Conservation (phyloP, 371 early-diverging fungal genomes). For the Lichtheimia ornata region DNA sequence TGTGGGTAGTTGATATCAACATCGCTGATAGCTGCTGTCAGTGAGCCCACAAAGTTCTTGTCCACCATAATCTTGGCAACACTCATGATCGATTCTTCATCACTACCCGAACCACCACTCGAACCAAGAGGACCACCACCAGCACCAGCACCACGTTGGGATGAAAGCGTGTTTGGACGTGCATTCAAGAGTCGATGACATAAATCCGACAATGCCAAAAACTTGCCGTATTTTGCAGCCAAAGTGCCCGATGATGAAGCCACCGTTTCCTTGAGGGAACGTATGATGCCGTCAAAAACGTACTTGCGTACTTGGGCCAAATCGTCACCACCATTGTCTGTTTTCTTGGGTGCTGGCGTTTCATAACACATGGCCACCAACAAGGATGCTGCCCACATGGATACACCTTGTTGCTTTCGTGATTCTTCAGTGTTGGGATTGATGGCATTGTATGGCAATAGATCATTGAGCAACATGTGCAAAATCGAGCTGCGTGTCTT, state of each 20-base stretch:
- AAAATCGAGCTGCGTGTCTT: conserved; percentile 41
- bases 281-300: conserved; percentile 64
- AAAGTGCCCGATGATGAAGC: conserved; percentile 46
- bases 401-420: conserved; percentile 63
- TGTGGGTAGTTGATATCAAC: conserved; percentile 91
- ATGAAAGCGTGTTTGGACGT: conserved; percentile 36
- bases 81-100: conserved; percentile 60
- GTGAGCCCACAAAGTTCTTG: conserved; percentile 78
- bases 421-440: conserved; percentile 51
- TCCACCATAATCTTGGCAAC: conserved; percentile 90
- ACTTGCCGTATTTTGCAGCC: conserved; percentile 68
- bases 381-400: conserved; percentile 66
- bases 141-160: conserved; percentile 29
- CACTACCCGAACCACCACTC: conserved; percentile 13
- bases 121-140: conserved; percentile 15
- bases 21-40: conserved; percentile 81
- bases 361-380: conserved; percentile 62
- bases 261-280: conserved; percentile 65
- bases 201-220: conserved; percentile 72
- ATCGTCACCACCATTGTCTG: conserved; percentile 54
- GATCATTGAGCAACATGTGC: conserved; percentile 60
- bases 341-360: conserved; percentile 29
- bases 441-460: conserved; percentile 62
- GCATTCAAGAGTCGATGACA: conserved; percentile 70
- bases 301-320: conserved; percentile 67